Evolutionary conservation across 202 grass and related monocot genomes (phyloP).

Genomic region (Thinopyrum obtusiflorum): DNA sequence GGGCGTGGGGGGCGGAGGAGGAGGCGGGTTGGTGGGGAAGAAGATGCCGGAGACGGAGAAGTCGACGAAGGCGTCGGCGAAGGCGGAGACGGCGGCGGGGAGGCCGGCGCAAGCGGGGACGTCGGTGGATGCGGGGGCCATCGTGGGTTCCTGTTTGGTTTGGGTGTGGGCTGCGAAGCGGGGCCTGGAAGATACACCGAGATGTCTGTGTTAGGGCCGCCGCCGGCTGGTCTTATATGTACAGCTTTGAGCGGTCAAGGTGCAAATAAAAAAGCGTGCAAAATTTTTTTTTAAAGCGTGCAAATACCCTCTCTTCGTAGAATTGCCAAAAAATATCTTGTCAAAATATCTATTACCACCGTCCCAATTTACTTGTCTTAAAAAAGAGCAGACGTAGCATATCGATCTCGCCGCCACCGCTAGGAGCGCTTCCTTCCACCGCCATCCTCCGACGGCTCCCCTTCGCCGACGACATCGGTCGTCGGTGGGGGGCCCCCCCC

Average conservation of each 20-base stretch:
- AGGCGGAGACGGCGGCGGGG: conserved; percentile 66
- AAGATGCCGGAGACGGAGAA: conserved; percentile 75
- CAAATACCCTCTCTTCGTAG: background rate
- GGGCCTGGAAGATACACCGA: background rate
- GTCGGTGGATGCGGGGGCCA: conserved; percentile 24
- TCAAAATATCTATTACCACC: background rate
- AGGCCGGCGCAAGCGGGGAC: conserved; percentile 56
- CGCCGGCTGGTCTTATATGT: background rate
- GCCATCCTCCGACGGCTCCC: no score
- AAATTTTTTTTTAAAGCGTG: background rate
- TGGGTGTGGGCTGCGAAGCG: background rate
- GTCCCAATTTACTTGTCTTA: no score
- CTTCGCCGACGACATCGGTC: no score
- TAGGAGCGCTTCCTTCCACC: no score
- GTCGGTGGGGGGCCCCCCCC: no score
- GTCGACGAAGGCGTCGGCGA: conserved; percentile 91
- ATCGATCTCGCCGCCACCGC: no score
- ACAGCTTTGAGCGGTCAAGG: background rate
- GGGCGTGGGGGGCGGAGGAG: background rate
- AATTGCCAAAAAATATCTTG: background rate
- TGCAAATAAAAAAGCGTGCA: background rate
- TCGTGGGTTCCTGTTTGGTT: background rate
- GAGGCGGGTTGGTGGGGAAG: conserved; percentile 36
- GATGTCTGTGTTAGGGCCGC: background rate
- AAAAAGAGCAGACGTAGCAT: no score